phyloP scores from a whole-genome alignment of 139 green algal species.

The Coelastrella sp. region DNA sequence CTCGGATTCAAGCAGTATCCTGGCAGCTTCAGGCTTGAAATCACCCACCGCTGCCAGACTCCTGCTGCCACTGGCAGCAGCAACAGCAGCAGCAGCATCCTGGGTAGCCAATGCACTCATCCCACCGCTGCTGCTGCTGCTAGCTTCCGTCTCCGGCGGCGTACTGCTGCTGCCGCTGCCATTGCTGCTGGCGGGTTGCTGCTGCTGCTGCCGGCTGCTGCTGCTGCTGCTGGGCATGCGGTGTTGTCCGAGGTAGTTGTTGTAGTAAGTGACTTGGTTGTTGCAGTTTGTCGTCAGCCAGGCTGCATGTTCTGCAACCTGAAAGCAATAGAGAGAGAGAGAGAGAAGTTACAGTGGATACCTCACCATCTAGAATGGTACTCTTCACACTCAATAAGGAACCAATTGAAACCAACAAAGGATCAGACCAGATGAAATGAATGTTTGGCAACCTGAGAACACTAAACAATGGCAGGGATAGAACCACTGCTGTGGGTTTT shows the following conservation, averaged over 20 bases:
- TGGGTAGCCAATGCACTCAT: slow-evolving; percentile 68
- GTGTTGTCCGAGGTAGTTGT: slow-evolving; percentile 45
- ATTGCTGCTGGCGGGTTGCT: slow-evolving; percentile 42
- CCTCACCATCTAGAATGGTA: background rate
- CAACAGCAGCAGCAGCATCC: background rate
- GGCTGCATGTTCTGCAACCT: slow-evolving; percentile 75
- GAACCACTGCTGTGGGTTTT: no score
- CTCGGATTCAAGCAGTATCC: slow-evolving; percentile 82
- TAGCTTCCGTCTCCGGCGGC: slow-evolving; percentile 19
- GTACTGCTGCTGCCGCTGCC: slow-evolving; percentile 41
- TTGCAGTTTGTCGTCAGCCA: slow-evolving; percentile 87
- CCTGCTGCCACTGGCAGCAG: slow-evolving; percentile 3
- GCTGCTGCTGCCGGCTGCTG: slow-evolving; percentile 38
- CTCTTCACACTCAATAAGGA: background rate
- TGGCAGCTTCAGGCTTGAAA: slow-evolving; percentile 6
- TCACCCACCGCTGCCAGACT: background rate
- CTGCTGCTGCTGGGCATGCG: slow-evolving; percentile 45
- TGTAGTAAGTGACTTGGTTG: slow-evolving; percentile 80
- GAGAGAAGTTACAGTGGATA: background rate
- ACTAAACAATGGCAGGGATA: no score
- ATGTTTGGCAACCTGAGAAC: no score
- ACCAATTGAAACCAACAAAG: background rate
- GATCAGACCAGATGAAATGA: no score
- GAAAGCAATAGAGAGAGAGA: no score
- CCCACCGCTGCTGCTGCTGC: slow-evolving; percentile 38